Base-by-base conservation (phyloP, 2,329 filamentous ascomycete genomes). In the Fusarium lyarnte region DNA sequence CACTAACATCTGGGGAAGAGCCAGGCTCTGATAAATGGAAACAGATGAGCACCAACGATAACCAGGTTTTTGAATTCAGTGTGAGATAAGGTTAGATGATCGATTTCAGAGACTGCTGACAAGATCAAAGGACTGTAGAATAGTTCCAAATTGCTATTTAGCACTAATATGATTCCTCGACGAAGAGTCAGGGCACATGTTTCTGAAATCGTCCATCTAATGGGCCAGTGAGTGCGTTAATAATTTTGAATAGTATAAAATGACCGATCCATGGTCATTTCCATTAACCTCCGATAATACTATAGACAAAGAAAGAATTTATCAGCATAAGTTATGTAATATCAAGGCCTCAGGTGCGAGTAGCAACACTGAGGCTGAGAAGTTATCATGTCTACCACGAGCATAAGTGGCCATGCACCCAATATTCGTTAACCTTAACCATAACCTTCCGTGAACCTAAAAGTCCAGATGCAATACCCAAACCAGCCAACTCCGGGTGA, bases 1-100 rank as follows among this genome's bases (percentile, higher is more conserved):
- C 47, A 59, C 47, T 31, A 33, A 71, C 58, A 46, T 66, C 60
- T 53, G 60, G 45, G 69, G 63, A 71, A 68, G 54, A 58, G 27
- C 31, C 38, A 39, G 23, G 23, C 31, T 36, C 16, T 31, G 29
- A 21, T 29, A 31, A 39, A n/a, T 51, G 25, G 12, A 31, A 29
- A 36, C 19, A n/a, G 23, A 27, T 46, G 8, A n/a, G 25, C 33
- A 27, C 42, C 23, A 38, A 27, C 23, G 21, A 31, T n/a, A 29
- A 23, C 33, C 49, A 27, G 23, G 9, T 11, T 27, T 25, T 52
- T 27, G 6, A 36, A 21, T 11, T 36, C 23, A 16, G 21, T 6
- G 38, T 39, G 12, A 39, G 21, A 21, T n/a, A 39, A 39, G 21
- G 38, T n/a, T n/a, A 39, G 21, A 21, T 14, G 12, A 21, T 36